These are phyloP conservation scores for Pseudocercospora musae DNA, from an alignment of 2,329 filamentous ascomycete genomes.

Conservation along the genomic window DNA sequence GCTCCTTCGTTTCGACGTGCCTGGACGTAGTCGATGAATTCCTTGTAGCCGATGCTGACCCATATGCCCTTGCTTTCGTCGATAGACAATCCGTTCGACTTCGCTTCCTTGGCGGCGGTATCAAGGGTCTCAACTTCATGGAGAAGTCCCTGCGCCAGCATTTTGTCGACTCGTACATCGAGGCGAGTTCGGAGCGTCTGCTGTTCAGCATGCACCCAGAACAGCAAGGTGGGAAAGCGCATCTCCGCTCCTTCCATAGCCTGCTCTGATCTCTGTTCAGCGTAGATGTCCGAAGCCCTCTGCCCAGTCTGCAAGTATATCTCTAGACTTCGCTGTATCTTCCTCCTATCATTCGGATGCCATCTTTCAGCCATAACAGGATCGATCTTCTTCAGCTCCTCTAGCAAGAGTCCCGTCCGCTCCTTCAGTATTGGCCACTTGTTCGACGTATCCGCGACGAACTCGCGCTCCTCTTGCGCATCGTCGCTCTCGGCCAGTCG, in stretches of 20 bases:
- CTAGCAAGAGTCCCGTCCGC: slow-evolving; percentile 67
- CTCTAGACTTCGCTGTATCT: slow-evolving; percentile 84
- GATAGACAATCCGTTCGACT: slow-evolving; percentile 49
- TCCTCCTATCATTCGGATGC: slow-evolving; percentile 90
- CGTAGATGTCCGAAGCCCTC: slow-evolving; percentile 81
- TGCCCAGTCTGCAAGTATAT: slow-evolving; percentile 82
- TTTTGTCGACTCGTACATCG: slow-evolving; percentile 74
- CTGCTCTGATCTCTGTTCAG: slow-evolving; percentile 57
- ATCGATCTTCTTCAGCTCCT: slow-evolving; percentile 74
- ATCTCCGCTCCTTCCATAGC: slow-evolving; percentile 27
- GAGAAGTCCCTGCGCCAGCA: slow-evolving; percentile 68
- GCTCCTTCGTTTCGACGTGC: slow-evolving; percentile 29
- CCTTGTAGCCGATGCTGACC: slow-evolving; percentile 95
- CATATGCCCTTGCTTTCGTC: slow-evolving; percentile 84
- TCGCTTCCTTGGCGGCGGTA: slow-evolving; percentile 44
- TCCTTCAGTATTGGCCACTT: slow-evolving; percentile 69
- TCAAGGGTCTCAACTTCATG: slow-evolving; percentile 58
- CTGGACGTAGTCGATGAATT: slow-evolving; percentile 70
- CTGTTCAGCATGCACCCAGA: slow-evolving; percentile 81
- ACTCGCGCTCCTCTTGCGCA: slow-evolving; percentile 29
- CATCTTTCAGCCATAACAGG: slow-evolving; percentile 84
- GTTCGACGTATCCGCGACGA: slow-evolving; percentile 29
- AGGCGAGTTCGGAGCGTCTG: slow-evolving; percentile 67
- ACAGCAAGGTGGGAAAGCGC: slow-evolving; percentile 62
- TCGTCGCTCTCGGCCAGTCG: slow-evolving; percentile 54